phyloP scores from a whole-genome alignment of 345 rosid genomes.

The Clausena lansium region DNA sequence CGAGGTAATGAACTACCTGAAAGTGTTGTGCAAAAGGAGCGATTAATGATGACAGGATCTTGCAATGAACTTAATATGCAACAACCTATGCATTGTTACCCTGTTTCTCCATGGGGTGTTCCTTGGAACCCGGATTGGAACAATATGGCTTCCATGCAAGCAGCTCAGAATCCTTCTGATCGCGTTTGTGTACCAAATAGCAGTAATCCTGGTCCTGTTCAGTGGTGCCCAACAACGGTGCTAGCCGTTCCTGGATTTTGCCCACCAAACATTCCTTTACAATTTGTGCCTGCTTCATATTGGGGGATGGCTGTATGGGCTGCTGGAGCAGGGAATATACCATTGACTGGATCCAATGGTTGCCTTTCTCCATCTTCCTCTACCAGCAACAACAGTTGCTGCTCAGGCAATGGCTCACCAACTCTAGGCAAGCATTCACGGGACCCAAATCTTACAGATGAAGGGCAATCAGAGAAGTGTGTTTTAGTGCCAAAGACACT shows the following conservation, averaged over 20 bases:
- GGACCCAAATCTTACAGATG: slow-evolving; percentile 39
- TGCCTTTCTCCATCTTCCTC: slow-evolving; percentile 50
- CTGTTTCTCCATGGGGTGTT: slow-evolving; percentile 47
- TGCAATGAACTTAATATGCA: slow-evolving; percentile 20
- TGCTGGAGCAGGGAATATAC: slow-evolving; percentile 33
- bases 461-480: slow-evolving; percentile 39
- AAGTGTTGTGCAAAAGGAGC: slow-evolving; percentile 29
- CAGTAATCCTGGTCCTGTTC: slow-evolving; percentile 33
- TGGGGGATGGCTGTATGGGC: slow-evolving; percentile 50
- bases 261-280: slow-evolving; percentile 50
- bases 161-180: slow-evolving; percentile 32
- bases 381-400: slow-evolving; percentile 34
- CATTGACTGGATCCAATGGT: slow-evolving; percentile 31
- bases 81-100: slow-evolving; percentile 29
- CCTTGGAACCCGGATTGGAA: slow-evolving; percentile 44
- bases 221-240: slow-evolving; percentile 51
- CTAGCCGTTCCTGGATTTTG: slow-evolving; percentile 43
- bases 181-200: slow-evolving; percentile 21
- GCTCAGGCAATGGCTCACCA: slow-evolving; percentile 49
- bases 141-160: slow-evolving; percentile 22
- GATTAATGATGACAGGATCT: slow-evolving; percentile 26
- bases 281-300: slow-evolving; percentile 54
- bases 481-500: slow-evolving; percentile 50
- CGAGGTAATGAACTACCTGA: slow-evolving; percentile 30
- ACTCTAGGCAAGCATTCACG: slow-evolving; percentile 71